phyloP scores from a whole-genome alignment of 768 basidiomycete genomes.

The Boletus sp. region DNA sequence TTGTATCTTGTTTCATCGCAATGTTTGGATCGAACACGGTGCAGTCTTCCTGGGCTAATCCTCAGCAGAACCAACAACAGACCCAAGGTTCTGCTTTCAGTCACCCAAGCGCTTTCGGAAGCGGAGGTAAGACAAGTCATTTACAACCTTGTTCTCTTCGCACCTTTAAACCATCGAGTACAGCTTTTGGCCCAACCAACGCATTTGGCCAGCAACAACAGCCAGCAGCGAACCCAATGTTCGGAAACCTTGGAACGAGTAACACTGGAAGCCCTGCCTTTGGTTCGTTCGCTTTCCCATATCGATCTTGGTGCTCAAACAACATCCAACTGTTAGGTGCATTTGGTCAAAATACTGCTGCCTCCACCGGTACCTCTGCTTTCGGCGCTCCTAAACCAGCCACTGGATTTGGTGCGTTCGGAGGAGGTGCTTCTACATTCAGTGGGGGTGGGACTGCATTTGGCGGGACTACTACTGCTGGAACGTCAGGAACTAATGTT shows the following conservation, averaged over 20 bases:
- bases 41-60: slow-evolving; percentile 67
- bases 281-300: slow-evolving; percentile 26
- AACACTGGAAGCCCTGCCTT: slow-evolving; percentile 34
- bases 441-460: slow-evolving; percentile 43
- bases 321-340: slow-evolving; percentile 28
- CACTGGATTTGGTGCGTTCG: slow-evolving; percentile 74
- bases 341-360: slow-evolving; percentile 39
- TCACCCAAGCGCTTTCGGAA: slow-evolving; percentile 63
- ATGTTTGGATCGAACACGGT: slow-evolving; percentile 60
- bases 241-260: slow-evolving; percentile 54
- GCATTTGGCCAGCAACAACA: slow-evolving; percentile 68
- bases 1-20: slow-evolving; percentile 19
- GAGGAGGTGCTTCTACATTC: slow-evolving; percentile 53
- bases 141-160: slow-evolving; percentile 25
- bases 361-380: slow-evolving; percentile 38
- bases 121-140: slow-evolving; percentile 39
- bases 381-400: slow-evolving; percentile 71
- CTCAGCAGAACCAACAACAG: slow-evolving; percentile 60
- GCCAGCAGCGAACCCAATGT: slow-evolving; percentile 77
- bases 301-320: slow-evolving; percentile 1
- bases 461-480: slow-evolving; percentile 31
- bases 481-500: slow-evolving; percentile 30
- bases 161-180: slow-evolving; percentile 23
- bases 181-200: slow-evolving; percentile 52
- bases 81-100: slow-evolving; percentile 61